These are phyloP conservation scores for Eragrostis nindensis DNA, from an alignment of 176 grass and related monocot genomes.

Conservation along the genomic window DNA sequence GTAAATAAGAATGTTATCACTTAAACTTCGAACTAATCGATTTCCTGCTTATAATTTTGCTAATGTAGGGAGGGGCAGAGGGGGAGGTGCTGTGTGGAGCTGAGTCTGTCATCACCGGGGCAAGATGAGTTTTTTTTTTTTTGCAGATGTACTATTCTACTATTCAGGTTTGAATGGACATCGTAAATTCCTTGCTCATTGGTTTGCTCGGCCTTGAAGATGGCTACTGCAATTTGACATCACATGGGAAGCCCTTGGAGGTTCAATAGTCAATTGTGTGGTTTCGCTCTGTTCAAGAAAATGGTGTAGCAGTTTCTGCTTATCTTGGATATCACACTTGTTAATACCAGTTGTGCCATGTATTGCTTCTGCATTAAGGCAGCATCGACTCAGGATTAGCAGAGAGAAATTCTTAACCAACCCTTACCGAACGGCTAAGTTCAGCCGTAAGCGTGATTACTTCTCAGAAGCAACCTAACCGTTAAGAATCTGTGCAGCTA, in stretches of 20 bases:
- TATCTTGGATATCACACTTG: not conserved
- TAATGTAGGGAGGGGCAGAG: not conserved
- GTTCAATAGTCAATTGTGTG: slow-evolving; percentile 25
- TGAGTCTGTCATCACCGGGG: no score
- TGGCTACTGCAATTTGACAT: slow-evolving; percentile 23
- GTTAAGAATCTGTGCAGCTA: not conserved
- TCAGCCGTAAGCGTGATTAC: not conserved
- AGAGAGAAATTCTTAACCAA: not conserved
- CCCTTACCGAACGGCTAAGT: slow-evolving; percentile 42
- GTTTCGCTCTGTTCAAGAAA: not conserved
- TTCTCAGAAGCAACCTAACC: slow-evolving; percentile 17
- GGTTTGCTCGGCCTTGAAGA: slow-evolving; percentile 24
- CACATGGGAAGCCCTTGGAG: slow-evolving; percentile 40
- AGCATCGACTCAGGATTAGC: slow-evolving; percentile 34
- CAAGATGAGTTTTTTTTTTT: no score
- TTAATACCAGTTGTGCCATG: not conserved
- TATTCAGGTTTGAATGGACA: not conserved
- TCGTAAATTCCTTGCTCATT: not conserved
- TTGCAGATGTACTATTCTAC: no score
- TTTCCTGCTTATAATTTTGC: not conserved
- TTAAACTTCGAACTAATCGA: not conserved
- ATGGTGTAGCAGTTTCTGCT: not conserved
- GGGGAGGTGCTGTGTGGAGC: not conserved
- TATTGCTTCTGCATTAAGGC: slow-evolving; percentile 33
- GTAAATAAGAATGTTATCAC: not conserved